Evolutionary conservation across 345 rosid genomes (phyloP).

Genomic region (Populus davidiana): DNA sequence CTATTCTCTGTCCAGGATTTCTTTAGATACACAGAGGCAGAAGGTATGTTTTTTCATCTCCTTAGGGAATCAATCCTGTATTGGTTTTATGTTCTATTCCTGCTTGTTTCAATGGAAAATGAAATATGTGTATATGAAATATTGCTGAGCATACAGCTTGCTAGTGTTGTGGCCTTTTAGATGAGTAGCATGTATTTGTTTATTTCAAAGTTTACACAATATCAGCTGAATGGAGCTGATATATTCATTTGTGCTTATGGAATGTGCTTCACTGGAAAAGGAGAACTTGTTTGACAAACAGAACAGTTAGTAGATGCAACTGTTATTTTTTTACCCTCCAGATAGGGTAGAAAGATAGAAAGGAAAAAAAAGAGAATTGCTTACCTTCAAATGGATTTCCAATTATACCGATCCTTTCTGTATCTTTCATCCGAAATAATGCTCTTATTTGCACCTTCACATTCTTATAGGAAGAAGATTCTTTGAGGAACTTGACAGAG

Average conservation of each 20-base stretch:
- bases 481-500: slow-evolving; percentile 96
- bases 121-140: not conserved
- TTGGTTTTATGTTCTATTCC: not conserved
- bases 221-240: not conserved
- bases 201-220: not conserved
- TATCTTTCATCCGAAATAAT: not conserved
- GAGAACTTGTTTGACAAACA: not conserved
- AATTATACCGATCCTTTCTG: not conserved
- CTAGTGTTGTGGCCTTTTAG: not conserved
- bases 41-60: slow-evolving; percentile 56
- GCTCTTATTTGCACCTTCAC: slow-evolving; percentile 9
- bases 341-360: not conserved
- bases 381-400: not conserved
- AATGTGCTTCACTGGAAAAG: not conserved
- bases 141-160: not conserved
- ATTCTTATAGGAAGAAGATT: slow-evolving; percentile 75
- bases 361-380: not conserved
- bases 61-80: not conserved
- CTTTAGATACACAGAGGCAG: slow-evolving; percentile 94
- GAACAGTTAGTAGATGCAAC: not conserved
- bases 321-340: not conserved
- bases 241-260: not conserved
- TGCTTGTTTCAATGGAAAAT: not conserved
- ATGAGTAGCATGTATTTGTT: not conserved
- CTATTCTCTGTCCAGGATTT: slow-evolving; percentile 94